phyloP scores from a whole-genome alignment of 257 asterid genomes.

The Datura wrightii region DNA sequence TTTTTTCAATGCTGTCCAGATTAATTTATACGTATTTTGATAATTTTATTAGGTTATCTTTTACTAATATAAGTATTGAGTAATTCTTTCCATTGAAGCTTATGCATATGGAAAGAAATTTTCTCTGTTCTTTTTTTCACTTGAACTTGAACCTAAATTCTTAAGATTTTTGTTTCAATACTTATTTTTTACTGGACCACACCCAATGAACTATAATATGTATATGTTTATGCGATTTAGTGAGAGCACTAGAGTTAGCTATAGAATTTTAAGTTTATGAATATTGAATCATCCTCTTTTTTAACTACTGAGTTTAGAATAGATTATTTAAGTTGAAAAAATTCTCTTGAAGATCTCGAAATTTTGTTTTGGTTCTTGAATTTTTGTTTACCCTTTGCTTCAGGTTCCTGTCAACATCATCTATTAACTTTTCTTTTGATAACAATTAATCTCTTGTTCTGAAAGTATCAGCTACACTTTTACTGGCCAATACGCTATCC shows the following conservation, averaged over 20 bases:
- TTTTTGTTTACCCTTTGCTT: background rate
- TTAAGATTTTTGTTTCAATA: background rate
- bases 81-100: background rate
- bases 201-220: background rate
- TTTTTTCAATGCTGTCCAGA: background rate
- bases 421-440: background rate
- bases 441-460: background rate
- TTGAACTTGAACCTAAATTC: background rate
- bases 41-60: background rate
- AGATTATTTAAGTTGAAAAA: background rate
- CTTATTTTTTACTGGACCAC: background rate
- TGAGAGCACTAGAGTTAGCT: rapidly evolving
- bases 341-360: background rate
- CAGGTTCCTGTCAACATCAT: background rate
- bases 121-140: background rate
- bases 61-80: background rate
- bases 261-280: background rate
- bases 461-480: background rate
- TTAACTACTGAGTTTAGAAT: background rate
- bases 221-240: background rate
- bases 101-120: rapidly evolving
- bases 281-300: background rate
- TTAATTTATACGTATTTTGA: background rate
- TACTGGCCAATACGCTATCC: background rate
- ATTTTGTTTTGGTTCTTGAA: background rate